phyloP scores from a whole-genome alignment of 495 filamentous ascomycete species.

The Penicillium steckii region DNA sequence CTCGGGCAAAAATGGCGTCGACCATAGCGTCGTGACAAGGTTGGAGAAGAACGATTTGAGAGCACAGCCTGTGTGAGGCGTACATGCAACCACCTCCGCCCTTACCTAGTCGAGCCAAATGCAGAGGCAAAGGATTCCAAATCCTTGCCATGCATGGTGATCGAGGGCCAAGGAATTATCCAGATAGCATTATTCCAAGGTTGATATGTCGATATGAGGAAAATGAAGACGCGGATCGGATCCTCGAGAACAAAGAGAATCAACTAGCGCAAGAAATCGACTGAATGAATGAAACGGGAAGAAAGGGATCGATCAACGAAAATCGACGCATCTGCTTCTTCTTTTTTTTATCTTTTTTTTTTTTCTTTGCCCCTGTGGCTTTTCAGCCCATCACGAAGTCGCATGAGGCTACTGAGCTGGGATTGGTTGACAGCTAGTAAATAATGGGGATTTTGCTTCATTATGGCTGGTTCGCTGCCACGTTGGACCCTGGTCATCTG shows the following conservation, averaged over 20 bases:
- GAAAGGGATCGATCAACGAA: neutral
- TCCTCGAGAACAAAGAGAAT: neutral
- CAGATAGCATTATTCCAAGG: neutral
- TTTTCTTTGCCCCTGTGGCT: neutral
- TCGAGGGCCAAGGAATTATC: neutral
- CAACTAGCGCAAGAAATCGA: neutral
- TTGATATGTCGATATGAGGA: neutral
- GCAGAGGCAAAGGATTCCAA: neutral
- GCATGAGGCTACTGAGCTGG: neutral
- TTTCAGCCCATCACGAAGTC: neutral
- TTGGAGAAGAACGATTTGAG: neutral
- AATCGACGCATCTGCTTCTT: neutral
- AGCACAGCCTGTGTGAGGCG: neutral
- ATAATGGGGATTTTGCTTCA: neutral
- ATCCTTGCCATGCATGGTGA: neutral
- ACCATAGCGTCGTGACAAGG: constrained; percentile 5
- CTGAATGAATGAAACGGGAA: neutral
- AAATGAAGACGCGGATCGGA: neutral
- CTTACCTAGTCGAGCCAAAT: neutral
- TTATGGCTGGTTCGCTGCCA: neutral
- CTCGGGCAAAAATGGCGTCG: constrained; percentile 14
- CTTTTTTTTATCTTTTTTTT: neutral
- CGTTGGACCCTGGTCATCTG: constrained; percentile 7
- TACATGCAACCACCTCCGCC: neutral
- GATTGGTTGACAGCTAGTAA: neutral